These are phyloP conservation scores for Acanthamoeba triangularis DNA, from an alignment of 208 protist species.

Conservation along the genomic window DNA sequence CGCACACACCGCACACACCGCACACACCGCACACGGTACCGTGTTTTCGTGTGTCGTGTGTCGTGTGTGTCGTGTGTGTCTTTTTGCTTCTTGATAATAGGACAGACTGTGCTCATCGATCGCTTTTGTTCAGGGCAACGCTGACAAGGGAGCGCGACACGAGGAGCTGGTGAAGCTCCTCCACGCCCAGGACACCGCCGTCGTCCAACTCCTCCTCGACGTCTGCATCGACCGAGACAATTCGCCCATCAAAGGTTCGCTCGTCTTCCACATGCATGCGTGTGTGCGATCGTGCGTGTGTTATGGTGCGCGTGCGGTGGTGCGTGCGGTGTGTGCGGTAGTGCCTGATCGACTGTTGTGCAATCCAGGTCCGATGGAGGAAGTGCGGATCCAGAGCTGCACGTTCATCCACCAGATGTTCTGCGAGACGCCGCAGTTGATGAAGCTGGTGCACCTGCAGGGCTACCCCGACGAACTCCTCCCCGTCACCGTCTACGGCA, in stretches of 20 bases:
- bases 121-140: background rate
- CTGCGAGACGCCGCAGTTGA: slow-evolving; percentile 82
- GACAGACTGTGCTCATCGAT: background rate
- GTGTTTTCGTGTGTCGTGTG: background rate
- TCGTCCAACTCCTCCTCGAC: slow-evolving; percentile 83
- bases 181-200: slow-evolving; percentile 77
- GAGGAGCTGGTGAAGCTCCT: slow-evolving; percentile 83
- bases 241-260: slow-evolving; percentile 19
- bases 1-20: background rate
- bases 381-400: slow-evolving; percentile 81
- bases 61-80: too few species aligned
- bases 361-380: slow-evolving; percentile 70
- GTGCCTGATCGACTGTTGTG: background rate
- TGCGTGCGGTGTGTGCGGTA: background rate
- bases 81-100: background rate
- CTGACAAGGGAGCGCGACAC: background rate
- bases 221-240: slow-evolving; percentile 72
- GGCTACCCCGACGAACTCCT: slow-evolving; percentile 79
- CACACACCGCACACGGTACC: slow-evolving; percentile 17
- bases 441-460: slow-evolving; percentile 85
- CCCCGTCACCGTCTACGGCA: slow-evolving; percentile 80
- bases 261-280: background rate
- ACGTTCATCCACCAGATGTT: slow-evolving; percentile 86
- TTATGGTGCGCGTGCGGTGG: background rate
- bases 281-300: background rate